phyloP scores from a whole-genome alignment of 2,329 filamentous ascomycete genomes.

The Diaporthe helianthi region DNA sequence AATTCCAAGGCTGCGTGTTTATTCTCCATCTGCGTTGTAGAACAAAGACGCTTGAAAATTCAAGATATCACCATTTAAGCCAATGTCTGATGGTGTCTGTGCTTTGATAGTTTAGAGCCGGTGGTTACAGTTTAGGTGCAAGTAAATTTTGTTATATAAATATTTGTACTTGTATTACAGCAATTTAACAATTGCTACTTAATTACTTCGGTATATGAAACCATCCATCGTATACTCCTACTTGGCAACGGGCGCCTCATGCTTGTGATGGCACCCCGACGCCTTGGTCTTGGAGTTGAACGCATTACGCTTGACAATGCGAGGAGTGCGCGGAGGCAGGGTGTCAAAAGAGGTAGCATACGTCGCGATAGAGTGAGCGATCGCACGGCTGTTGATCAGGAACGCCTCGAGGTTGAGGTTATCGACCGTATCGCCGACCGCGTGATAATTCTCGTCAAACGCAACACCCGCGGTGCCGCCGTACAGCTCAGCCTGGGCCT shows the following conservation, averaged over 20 bases:
- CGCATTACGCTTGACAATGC: background rate
- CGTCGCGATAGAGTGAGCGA: conserved; percentile 50
- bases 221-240: background rate
- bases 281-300: background rate
- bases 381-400: conserved; percentile 52
- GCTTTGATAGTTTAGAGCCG: background rate
- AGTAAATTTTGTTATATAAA: too few species aligned
- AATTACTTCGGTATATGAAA: too few species aligned
- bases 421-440: conserved; percentile 48
- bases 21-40: too few species aligned
- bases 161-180: too few species aligned
- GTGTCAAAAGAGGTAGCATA: conserved; percentile 49
- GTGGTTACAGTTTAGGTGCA: background rate
- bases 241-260: background rate
- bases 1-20: too few species aligned
- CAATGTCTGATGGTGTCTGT: too few species aligned
- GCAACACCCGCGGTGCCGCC: conserved; percentile 64
- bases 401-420: conserved; percentile 50
- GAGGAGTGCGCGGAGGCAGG: conserved; percentile 37
- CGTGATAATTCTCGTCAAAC: conserved; percentile 56
- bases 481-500: conserved; percentile 64
- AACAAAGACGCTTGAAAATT: too few species aligned
- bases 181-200: background rate
- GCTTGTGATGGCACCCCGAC: conserved; percentile 11
- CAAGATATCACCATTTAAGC: too few species aligned